phyloP scores from a whole-genome alignment of 192 early-diverging fungal genomes.

The Rhizophagus sp. region DNA sequence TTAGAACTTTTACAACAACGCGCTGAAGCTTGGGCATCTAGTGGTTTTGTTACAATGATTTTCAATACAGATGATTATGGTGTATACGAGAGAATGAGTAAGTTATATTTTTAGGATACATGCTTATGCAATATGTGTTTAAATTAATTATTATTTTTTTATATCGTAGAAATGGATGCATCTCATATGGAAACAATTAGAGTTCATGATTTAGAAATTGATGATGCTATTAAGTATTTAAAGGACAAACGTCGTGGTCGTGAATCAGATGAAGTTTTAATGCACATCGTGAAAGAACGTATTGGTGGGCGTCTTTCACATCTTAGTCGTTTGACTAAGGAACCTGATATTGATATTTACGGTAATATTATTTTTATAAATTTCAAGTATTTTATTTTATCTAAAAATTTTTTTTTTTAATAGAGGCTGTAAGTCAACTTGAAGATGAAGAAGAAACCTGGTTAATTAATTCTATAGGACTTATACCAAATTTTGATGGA shows the following conservation, averaged over 20 bases:
- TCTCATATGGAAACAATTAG: slow-evolving; percentile 29
- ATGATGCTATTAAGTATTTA: slow-evolving; percentile 4
- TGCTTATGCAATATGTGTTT: too few relatives aligned
- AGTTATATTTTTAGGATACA: not conserved
- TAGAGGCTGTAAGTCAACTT: not conserved
- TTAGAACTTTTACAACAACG: slow-evolving; percentile 30
- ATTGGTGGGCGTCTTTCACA: slow-evolving; percentile 15
- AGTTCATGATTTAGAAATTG: not conserved
- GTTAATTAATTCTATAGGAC: slow-evolving; percentile 16
- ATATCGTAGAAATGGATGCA: slow-evolving; percentile 15
- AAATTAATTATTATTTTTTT: not conserved
- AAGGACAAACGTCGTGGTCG: not conserved
- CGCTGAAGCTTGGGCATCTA: slow-evolving; percentile 30
- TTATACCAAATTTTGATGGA: slow-evolving; percentile 28
- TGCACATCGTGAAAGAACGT: not conserved
- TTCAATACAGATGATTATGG: slow-evolving; percentile 32
- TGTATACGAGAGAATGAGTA: slow-evolving; percentile 29
- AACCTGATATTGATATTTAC: not conserved
- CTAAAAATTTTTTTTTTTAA: too few relatives aligned
- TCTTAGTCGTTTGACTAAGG: slow-evolving; percentile 15
- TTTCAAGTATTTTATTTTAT: not conserved
- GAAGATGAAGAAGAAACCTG: slow-evolving; percentile 26
- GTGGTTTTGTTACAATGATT: slow-evolving; percentile 11
- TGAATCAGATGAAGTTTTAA: slow-evolving; percentile 11
- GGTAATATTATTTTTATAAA: not conserved